These are phyloP conservation scores for Aspergillus sp. DNA, from an alignment of 2,329 filamentous ascomycete species.

Conservation along the genomic window DNA sequence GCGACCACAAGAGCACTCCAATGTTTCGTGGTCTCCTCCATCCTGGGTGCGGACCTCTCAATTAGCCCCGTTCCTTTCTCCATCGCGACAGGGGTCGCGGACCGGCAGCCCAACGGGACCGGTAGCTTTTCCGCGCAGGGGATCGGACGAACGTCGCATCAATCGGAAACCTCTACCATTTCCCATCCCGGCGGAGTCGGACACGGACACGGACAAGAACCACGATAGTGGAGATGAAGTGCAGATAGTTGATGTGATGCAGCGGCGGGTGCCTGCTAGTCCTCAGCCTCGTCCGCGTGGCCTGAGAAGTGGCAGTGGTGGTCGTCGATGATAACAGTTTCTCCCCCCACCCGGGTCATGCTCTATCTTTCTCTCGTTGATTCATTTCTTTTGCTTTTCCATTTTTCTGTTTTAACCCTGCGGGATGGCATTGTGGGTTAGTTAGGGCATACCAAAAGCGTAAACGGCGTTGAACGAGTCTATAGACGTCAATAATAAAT, in stretches of 20 bases:
- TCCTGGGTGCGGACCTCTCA: no score
- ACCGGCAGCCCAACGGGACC: no score
- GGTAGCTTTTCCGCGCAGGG: neutral
- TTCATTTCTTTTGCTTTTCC: neutral
- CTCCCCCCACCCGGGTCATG: neutral
- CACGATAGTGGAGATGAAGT: conserved; percentile 25
- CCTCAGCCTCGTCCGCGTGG: conserved; percentile 9
- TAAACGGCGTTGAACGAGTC: neutral
- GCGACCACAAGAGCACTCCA: conserved; percentile 26
- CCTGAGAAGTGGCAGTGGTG: neutral
- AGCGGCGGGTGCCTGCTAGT: conserved; percentile 17
- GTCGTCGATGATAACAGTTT: neutral
- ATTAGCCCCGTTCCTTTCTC: no score
- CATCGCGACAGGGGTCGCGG: no score
- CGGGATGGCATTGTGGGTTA: neutral
- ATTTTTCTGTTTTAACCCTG: neutral
- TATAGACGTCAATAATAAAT: neutral
- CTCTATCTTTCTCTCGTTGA: neutral
- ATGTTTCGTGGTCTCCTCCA: conserved; percentile 15
- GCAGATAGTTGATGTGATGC: conserved; percentile 23
- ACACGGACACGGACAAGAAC: conserved; percentile 12
- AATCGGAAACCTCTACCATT: no score
- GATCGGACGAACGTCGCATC: no score
- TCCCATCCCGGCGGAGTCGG: neutral
- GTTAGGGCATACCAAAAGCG: neutral